These are phyloP conservation scores for Coelastrella sp. DNA, from an alignment of 139 green algal species.

Conservation along the genomic window DNA sequence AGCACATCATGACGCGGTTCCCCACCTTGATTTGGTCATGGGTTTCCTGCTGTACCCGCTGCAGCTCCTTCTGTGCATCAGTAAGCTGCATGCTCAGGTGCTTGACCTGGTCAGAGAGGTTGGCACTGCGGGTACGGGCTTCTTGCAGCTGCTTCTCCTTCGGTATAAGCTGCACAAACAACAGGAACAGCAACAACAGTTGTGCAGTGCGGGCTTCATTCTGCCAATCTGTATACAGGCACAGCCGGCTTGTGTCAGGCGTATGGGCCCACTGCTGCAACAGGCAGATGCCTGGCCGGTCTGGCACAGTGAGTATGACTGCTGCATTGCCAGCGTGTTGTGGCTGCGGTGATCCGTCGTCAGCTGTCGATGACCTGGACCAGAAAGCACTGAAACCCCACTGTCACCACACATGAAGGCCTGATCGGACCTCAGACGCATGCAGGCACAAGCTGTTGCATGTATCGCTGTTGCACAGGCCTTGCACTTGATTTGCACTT, in stretches of 20 bases:
- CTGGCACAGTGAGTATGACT: no score
- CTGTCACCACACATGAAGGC: background rate
- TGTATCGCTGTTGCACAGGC: no score
- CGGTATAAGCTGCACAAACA: conserved; percentile 5
- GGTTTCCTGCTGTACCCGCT: background rate
- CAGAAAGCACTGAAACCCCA: background rate
- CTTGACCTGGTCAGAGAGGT: conserved; percentile 5
- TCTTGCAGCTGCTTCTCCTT: conserved; percentile 40
- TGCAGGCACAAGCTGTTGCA: background rate
- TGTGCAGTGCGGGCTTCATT: no score
- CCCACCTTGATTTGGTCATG: conserved; percentile 16
- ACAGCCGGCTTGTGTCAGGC: no score
- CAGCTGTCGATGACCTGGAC: no score
- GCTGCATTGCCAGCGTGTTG: no score
- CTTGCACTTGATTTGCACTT: background rate
- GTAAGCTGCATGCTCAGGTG: conserved; percentile 1
- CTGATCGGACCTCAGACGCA: background rate
- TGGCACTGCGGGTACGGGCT: background rate
- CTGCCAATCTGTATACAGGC: no score
- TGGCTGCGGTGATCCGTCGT: no score
- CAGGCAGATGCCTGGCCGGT: no score
- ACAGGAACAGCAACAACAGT: no score
- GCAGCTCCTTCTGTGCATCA: background rate
- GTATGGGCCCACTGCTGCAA: no score
- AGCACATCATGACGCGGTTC: no score